These are phyloP conservation scores for Trametes sp. DNA, from an alignment of 1,284 basidiomycete species.

Conservation along the genomic window DNA sequence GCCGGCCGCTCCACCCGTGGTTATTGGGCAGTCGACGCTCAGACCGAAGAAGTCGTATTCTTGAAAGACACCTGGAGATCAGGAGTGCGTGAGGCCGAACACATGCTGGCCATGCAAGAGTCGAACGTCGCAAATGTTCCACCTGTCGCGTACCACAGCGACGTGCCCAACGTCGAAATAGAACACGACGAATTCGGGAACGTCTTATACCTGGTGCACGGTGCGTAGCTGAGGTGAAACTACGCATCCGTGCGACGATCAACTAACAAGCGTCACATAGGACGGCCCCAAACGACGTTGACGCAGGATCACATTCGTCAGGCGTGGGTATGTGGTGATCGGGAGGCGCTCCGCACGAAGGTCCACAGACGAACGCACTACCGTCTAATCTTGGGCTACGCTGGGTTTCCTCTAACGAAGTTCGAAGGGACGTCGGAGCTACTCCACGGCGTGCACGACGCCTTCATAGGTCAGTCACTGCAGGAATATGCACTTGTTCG, in stretches of 20 bases:
- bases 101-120: background rate
- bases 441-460: conserved; percentile 7
- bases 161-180: background rate
- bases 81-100: background rate
- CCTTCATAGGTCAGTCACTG: conserved; percentile 14
- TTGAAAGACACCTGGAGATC: conserved; percentile 21
- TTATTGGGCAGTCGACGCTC: conserved; percentile 16
- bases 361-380: conserved; percentile 13
- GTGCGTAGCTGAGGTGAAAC: background rate
- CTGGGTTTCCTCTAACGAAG: conserved; percentile 14
- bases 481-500: too few species aligned
- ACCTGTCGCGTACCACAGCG: conserved; percentile 12
- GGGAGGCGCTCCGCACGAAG: background rate
- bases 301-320: background rate
- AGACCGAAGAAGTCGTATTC: background rate
- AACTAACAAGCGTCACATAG: background rate
- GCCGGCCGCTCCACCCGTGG: conserved; percentile 6
- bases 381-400: conserved; percentile 9
- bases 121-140: conserved; percentile 9
- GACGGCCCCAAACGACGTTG: background rate
- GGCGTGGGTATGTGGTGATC: background rate
- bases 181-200: too few species aligned
- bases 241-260: too few species aligned
- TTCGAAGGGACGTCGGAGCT: conserved; percentile 19
- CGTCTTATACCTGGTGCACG: background rate